A percentile compares a stretch with the other conserved stretches of the same genome.
phyloP scores from a whole-genome alignment of 768 basidiomycete genomes.

The Boletus rex-veris region DNA sequence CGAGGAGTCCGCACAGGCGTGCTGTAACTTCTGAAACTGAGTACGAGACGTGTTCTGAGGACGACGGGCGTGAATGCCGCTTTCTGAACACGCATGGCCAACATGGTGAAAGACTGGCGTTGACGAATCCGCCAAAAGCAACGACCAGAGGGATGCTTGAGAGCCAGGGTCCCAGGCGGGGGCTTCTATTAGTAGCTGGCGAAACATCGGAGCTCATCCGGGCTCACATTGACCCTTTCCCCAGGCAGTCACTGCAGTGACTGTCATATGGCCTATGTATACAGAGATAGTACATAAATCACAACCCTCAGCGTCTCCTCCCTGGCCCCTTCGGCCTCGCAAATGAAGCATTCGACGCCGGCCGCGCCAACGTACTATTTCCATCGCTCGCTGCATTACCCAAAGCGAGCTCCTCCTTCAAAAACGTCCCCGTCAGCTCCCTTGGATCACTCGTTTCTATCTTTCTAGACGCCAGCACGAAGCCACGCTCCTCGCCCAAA shows the following conservation, averaged over 20 bases:
- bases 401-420: slow-evolving; percentile 56
- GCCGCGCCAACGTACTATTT: slow-evolving; percentile 11
- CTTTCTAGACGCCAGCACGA: slow-evolving; percentile 51
- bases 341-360: slow-evolving; percentile 45
- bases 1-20: slow-evolving; percentile 27
- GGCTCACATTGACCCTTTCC: not conserved
- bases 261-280: not conserved
- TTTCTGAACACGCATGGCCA: slow-evolving; percentile 13
- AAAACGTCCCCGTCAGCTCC: slow-evolving; percentile 63
- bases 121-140: not conserved
- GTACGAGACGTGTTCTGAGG: slow-evolving; percentile 14
- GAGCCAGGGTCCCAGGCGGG: too few species aligned
- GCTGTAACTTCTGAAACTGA: slow-evolving; percentile 25
- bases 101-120: slow-evolving; percentile 18
- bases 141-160: not conserved
- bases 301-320: slow-evolving; percentile 40
- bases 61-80: slow-evolving; percentile 15
- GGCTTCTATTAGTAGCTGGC: not conserved
- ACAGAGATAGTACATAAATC: not conserved
- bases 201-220: slow-evolving; percentile 26
- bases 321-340: slow-evolving; percentile 68
- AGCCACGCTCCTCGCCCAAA: slow-evolving; percentile 41
- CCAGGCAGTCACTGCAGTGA: not conserved
- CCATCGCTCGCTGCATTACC: slow-evolving; percentile 4
- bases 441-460: slow-evolving; percentile 79